Evolutionary conservation across 331 rosid species (phyloP), one percentile per base, ranked within the genome.

Genomic region (Phaseolus coccineus): DNA sequence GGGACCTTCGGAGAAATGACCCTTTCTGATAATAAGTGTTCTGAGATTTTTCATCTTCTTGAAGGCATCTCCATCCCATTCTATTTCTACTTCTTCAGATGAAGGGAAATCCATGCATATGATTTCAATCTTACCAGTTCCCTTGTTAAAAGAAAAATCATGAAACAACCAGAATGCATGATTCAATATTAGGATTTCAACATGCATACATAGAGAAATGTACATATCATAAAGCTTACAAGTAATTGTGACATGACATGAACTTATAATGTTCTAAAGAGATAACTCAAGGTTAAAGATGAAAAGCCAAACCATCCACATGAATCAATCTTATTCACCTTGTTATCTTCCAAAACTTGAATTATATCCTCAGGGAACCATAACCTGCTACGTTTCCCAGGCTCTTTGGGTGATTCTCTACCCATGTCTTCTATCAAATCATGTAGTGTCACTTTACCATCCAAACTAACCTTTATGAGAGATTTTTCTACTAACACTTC

Each of bases 321-420:
- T 51, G 9, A 4, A 46, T 50, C n/a, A 71, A 3, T 9, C 46
- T 27, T 51, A 28, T 61, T 74, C 56, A 82, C 48, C 30, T 6
- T 5, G 28, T 81, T 77, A 13, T 44, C 48, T 6, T 44, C 73
- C 3, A 76, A 62, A 15, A 79, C 82, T 5, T 55, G 66, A 72
- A 51, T 24, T 13, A 74, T 7, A 27, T 87, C 87, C 6, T 78
- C 24, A 0, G 13, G 39, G 51, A 47, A 69, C 86, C 86, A 87
- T 46, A 87, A 55, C 51, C 88, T 82, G 5, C 83, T 82, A 1
- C 77, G 69, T 8, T 50, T 84, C 1, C 79, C 76, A 0, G 78
- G 83, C 12, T 80, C 72, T 0, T 39, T 9, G 0, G 57, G 56
- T 4, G 83, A 82, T 48, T 76, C 62, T 73, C 42, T 73, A 27